Base-by-base conservation (phyloP, 257 asterid genomes). In the Solanum raphanifolium region DNA sequence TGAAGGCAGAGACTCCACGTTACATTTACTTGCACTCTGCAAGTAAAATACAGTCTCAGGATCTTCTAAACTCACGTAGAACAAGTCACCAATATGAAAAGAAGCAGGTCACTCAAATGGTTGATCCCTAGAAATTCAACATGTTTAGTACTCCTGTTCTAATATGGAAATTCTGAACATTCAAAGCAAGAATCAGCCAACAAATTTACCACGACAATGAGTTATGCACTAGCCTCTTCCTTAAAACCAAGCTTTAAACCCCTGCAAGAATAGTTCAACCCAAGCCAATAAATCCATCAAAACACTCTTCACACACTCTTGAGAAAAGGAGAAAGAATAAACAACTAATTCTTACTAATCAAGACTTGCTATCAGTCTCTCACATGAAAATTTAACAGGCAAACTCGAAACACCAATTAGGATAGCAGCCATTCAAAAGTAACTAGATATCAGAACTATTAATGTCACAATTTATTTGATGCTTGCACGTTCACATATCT, bases 191-290 rank as follows among this genome's bases (percentile, higher is more conserved):
- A 78, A 78, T 78, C 36, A 46, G 38, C 68, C 85, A 29, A 46
- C 39, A 46, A 81, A 13, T 46, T 43, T 81, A 81, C 85, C 29
- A 9, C 52, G 84, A 27, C 23, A 41, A 25, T 46, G 41, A 81
- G 41, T 81, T 46, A 81, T 43, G 85, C 38, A 46, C 68, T 29
- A 81, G 66, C 66, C 27, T 81, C 68, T 46, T 46, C 25, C 84
- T 15, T 3, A 81, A 29, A 25, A 13, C 11, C 85, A 29, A 81
- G 41, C 41, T 46, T 81, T 81, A 81, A 46, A 81, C 85, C 41
- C 85, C 85, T 81, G 85, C 85, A 81, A 81, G 11, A 55, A 48
- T 46, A 81, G 18, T 46, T 81, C 85, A 81, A 81, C 85, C 84
- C 84, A 79, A 1, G 29, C 68, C 41, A 81, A 81, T 81, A 31